Conservation (phyloP, 257 asterid species). For the Fraxinus quadrangulata region DNA sequence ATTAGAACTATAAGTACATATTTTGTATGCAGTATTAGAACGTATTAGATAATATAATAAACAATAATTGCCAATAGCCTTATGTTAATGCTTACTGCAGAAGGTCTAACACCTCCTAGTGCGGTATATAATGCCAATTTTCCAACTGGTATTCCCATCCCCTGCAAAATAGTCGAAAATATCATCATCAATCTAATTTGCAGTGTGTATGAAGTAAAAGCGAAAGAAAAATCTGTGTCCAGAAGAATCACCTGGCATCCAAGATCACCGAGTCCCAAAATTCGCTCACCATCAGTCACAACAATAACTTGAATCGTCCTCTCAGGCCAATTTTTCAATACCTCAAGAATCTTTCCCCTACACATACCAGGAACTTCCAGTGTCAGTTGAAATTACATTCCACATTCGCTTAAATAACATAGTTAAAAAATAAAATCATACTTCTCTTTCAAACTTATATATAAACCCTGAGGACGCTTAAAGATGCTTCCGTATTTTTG, state of each 20-base stretch:
- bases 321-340: conserved; percentile 90
- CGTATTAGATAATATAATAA: neutral
- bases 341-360: conserved; percentile 91
- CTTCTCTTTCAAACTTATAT: conserved; percentile 86
- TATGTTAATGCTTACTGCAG: conserved; percentile 57
- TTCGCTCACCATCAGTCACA: conserved; percentile 94
- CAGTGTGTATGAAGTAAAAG: neutral
- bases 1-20: neutral
- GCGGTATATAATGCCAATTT: conserved; percentile 83
- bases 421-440: conserved; percentile 26
- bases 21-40: neutral
- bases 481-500: conserved; percentile 90
- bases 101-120: conserved; percentile 93
- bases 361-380: conserved; percentile 14
- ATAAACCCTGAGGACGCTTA: conserved; percentile 85
- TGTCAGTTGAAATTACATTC: conserved; percentile 22
- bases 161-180: conserved; percentile 43
- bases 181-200: conserved; percentile 3
- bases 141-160: conserved; percentile 97
- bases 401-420: neutral
- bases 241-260: conserved; percentile 71
- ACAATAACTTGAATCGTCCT: conserved; percentile 83
- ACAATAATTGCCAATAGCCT: neutral
- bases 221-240: neutral
- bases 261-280: conserved; percentile 93